Percentiles rank a stretch among this genome's conserved stretches.
These are phyloP conservation scores for Hydrangea macrophylla DNA, from an alignment of 148 eudicot genomes.

Conservation along the genomic window DNA sequence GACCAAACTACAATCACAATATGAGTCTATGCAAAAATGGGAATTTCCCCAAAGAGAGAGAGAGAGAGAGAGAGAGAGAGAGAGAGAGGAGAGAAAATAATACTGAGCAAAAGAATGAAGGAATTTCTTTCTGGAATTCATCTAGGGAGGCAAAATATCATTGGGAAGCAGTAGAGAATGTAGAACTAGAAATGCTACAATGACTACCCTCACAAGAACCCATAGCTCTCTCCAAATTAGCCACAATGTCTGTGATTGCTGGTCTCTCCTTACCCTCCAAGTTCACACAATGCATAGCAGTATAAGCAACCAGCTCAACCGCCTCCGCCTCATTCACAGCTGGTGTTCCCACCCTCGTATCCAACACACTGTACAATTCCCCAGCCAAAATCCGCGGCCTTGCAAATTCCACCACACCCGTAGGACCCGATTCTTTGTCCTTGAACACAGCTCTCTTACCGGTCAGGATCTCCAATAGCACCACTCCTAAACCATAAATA, in stretches of 20 bases:
- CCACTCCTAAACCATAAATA: slow-evolving; percentile 65
- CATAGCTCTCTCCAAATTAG: slow-evolving; percentile 56
- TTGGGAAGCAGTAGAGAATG: slow-evolving; percentile 15
- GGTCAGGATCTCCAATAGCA: slow-evolving; percentile 52
- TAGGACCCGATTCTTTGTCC: slow-evolving; percentile 34
- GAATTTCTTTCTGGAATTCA: not conserved
- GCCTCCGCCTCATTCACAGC: slow-evolving; percentile 51
- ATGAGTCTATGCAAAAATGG: too few relatives aligned
- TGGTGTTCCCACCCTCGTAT: slow-evolving; percentile 45
- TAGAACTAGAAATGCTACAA: slow-evolving; percentile 34
- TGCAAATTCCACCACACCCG: slow-evolving; percentile 53
- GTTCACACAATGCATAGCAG: slow-evolving; percentile 55
- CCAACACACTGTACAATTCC: slow-evolving; percentile 48
- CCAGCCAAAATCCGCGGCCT: slow-evolving; percentile 42
- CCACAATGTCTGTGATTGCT: slow-evolving; percentile 47
- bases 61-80: not conserved
- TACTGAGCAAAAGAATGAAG: not conserved
- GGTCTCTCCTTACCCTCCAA: slow-evolving; percentile 61
- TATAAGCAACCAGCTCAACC: slow-evolving; percentile 51
- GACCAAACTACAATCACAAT: not conserved
- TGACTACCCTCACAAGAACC: slow-evolving; percentile 41
- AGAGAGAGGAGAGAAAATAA: too few relatives aligned
- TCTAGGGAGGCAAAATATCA: slow-evolving; percentile 4
- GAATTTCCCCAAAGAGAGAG: not conserved
- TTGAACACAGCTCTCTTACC: slow-evolving; percentile 57